Conservation (phyloP, 2,329 filamentous ascomycete species). For the Fusarium anguioides region DNA sequence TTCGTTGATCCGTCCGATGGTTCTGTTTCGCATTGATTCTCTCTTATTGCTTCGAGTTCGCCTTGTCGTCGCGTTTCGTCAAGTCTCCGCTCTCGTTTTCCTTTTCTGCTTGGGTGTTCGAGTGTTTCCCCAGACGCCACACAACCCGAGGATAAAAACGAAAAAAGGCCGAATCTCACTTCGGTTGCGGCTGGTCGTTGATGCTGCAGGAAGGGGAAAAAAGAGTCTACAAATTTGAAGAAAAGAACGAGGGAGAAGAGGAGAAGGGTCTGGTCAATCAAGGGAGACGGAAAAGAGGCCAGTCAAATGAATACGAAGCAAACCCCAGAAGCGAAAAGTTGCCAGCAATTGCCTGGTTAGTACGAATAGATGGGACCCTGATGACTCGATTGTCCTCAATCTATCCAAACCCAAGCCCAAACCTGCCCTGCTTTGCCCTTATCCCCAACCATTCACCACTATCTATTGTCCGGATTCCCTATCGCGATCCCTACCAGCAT, state of each 20-base stretch:
- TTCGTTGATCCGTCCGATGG: constrained; percentile 13
- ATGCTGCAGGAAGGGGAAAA: constrained; percentile 14
- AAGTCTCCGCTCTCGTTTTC: constrained; percentile 24
- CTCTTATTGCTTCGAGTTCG: constrained; percentile 9
- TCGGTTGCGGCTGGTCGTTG: constrained; percentile 6
- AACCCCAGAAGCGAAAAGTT: constrained; percentile 37
- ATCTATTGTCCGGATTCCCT: constrained; percentile 32
- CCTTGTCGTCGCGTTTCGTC: constrained; percentile 20
- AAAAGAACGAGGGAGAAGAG: constrained; percentile 25
- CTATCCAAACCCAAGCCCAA: neutral
- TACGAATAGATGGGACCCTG: constrained; percentile 20
- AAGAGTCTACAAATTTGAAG: neutral
- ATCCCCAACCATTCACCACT: constrained; percentile 6
- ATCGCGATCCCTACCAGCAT: constrained; percentile 40
- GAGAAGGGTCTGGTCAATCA: constrained; percentile 6
- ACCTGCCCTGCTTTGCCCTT: constrained; percentile 11
- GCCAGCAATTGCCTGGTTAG: constrained; percentile 23
- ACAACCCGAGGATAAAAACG: constrained; percentile 6
- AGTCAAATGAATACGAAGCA: constrained; percentile 38
- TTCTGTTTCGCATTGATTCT: constrained; percentile 20
- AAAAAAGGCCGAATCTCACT: constrained; percentile 10
- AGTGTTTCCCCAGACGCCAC: constrained; percentile 21
- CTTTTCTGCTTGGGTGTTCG: constrained; percentile 12
- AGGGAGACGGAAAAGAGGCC: constrained; percentile 32
- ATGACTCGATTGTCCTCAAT: constrained; percentile 26